Percentiles rank a stretch among this genome's conserved stretches.
Evolutionary conservation across 192 early-diverging fungal species (phyloP).

Genomic region (Backusella westeae): DNA sequence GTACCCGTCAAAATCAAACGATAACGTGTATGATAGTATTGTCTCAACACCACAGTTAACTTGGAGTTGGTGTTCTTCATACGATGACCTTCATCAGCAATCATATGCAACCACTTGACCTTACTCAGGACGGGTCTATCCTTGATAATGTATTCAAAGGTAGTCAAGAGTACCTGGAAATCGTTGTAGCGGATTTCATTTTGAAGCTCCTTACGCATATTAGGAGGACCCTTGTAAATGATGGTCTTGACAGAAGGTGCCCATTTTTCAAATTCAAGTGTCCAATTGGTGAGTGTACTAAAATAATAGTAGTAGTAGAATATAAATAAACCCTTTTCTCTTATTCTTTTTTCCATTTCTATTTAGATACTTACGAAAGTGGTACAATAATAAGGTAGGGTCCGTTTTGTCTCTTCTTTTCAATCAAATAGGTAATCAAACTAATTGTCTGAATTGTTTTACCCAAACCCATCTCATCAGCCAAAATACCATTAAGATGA

Average conservation of each 20-base stretch:
- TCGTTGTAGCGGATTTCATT: constrained; percentile 68
- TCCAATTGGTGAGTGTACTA: constrained; percentile 94
- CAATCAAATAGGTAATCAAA: constrained; percentile 93
- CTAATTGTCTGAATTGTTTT: constrained; percentile 96
- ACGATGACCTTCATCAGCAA: constrained; percentile 99
- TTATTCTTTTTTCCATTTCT: not conserved
- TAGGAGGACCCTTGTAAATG: constrained; percentile 90
- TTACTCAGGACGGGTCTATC: constrained; percentile 84
- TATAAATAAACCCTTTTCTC: not conserved
- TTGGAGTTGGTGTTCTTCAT: constrained; percentile 96
- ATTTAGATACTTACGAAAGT: constrained; percentile 61
- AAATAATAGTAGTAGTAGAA: not conserved
- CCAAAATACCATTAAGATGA: constrained; percentile 94
- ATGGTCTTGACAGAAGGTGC: constrained; percentile 86
- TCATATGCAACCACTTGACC: constrained; percentile 97
- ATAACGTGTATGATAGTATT: constrained; percentile 88
- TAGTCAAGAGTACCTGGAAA: constrained; percentile 96
- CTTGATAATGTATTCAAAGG: constrained; percentile 96
- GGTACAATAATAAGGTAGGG: constrained; percentile 98
- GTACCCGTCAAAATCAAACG: constrained; percentile 97
- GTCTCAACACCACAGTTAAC: constrained; percentile 80
- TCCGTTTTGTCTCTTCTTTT: constrained; percentile 89
- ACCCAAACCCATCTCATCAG: constrained; percentile 93
- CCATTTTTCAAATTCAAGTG: constrained; percentile 97
- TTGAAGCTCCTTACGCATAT: constrained; percentile 68